Evolutionary conservation across 805 yeast genomes (phyloP), one percentile per base, ranked within the genome.

Genomic region (Lachancea sp.): DNA sequence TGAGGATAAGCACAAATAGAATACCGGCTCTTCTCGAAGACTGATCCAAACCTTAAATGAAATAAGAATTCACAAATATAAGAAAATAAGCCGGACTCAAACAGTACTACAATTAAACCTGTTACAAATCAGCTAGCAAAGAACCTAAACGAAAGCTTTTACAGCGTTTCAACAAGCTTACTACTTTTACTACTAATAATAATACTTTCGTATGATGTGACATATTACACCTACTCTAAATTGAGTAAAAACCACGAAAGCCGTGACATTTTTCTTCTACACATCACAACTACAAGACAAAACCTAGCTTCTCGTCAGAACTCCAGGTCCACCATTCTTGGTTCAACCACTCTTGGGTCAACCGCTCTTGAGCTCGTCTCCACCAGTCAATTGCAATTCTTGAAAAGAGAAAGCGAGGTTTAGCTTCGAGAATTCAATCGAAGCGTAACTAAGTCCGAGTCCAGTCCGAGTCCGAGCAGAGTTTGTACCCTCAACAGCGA

Each of bases 191-290:
- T 23, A 23, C 25, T 11, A 11, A 8, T 11, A 8, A 23, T 8
- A 23, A 8, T 11, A 23, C 8, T 11, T 11, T 11, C 25, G 25
- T 23, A 23, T 23, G 11, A 23, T 8, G 11, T 8, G 11, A 29
- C 11, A 29, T 12, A 29, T 28, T 22, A 7, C 6, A 9, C 6
- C 9, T 30, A n/a, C 15, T 18, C 39, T 36, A 13, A 20, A 36
- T 28, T 29, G 13, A 36, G 39, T 26, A 35, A 36, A 36, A 36
- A 29, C 32, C 33, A 18, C 30, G 32, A 29, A 36, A 36, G 16
- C 17, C 8, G n/a, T 25, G 26, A n/a, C 23, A 16, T n/a, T 28
- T 36, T 36, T 36, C 38, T 25, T 34, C 29, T n/a, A 23, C 29
- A 26, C 32, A 26, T 12, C 5, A n/a, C 16, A 12, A 15, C 8